phyloP scores from a whole-genome alignment of 345 rosid genomes.

The Iberis pinnata region DNA sequence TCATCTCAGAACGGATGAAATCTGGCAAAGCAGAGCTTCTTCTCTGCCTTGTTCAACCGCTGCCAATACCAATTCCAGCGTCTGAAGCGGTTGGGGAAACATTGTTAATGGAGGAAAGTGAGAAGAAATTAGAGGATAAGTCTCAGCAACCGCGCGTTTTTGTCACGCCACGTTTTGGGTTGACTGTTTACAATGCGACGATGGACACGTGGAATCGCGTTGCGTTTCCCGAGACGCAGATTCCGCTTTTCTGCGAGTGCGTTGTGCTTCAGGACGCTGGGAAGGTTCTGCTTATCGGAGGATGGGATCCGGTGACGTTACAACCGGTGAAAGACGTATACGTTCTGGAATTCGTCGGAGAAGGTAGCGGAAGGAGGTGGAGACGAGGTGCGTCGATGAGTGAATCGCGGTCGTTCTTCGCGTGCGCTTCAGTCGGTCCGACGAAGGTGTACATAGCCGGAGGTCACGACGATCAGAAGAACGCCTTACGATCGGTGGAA shows the following conservation, averaged over 20 bases:
- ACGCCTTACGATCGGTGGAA: constrained; percentile 43
- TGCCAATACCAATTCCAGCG: constrained; percentile 6
- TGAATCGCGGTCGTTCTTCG: constrained; percentile 46
- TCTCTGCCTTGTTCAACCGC: constrained; percentile 46
- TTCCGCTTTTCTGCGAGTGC: constrained; percentile 57
- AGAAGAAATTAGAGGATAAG: constrained; percentile 9
- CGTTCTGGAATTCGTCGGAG: constrained; percentile 35
- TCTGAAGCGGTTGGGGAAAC: constrained; percentile 7
- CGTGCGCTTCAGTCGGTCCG: constrained; percentile 35
- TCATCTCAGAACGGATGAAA: constrained; percentile 29
- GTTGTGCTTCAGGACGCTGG: constrained; percentile 31
- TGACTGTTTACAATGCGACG: constrained; percentile 33
- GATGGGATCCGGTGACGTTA: constrained; percentile 50
- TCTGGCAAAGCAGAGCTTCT: constrained; percentile 39
- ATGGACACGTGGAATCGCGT: constrained; percentile 34
- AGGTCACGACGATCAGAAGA: constrained; percentile 56
- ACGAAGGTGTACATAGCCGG: constrained; percentile 48
- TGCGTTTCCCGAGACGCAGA: background rate
- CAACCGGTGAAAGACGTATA: constrained; percentile 38
- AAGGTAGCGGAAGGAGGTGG: constrained; percentile 33
- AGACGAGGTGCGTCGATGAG: constrained; percentile 40
- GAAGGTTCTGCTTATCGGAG: constrained; percentile 43
- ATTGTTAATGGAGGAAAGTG: background rate
- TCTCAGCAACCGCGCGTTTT: constrained; percentile 16
- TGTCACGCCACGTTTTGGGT: constrained; percentile 33